Base-by-base conservation (phyloP, 495 filamentous ascomycete genomes). In the Penicillium diatomitis region DNA sequence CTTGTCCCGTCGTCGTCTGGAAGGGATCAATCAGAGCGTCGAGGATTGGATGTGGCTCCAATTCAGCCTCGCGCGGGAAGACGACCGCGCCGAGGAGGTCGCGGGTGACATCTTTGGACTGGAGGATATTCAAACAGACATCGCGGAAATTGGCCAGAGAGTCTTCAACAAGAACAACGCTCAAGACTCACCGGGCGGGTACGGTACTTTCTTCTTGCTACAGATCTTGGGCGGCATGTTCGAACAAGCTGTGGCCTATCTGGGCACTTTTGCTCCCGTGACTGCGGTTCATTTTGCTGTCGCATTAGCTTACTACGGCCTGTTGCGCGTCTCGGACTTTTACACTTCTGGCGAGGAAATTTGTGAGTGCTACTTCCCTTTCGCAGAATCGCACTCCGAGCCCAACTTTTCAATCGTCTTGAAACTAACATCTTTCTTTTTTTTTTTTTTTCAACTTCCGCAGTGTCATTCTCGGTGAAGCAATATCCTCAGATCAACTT, bases 1-100 rank as follows among this genome's bases (percentile, higher is more conserved):
- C 56, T 77, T 99, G 12, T 75, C 68, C 50, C 84, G 84, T 44
- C 80, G 90, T 53, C 87, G 77, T 48, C 74, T 96, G 8, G 87
- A 94, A n/a, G 78, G 80, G 41, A 75, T 97, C 11, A 83, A 79
- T 47, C 85, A 85, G 48, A 84, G 81, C 28, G 82, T 95, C 41
- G 87, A 95, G 55, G 94, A 97, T 62, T 97, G 89, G 88, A 83
- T 94, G 65, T 99, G 92, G 92, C 68, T 99, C 48, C 92, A 97
- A 63, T 88, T 97, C 65, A 86, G 80, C 55, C 82, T 99, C 38
- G 89, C 90, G 10, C 75, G 94, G 46, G 92, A 99, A 60, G 82
- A 85, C 47, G 88, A 88, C 57, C 81, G 86, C 46, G 77, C 81
- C 7, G 82, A 88, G 45, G 90, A 96, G 60, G 80, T 85, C 44